These are phyloP conservation scores for Sporothrix globosa DNA, from an alignment of 2,329 filamentous ascomycete species.

Conservation along the genomic window DNA sequence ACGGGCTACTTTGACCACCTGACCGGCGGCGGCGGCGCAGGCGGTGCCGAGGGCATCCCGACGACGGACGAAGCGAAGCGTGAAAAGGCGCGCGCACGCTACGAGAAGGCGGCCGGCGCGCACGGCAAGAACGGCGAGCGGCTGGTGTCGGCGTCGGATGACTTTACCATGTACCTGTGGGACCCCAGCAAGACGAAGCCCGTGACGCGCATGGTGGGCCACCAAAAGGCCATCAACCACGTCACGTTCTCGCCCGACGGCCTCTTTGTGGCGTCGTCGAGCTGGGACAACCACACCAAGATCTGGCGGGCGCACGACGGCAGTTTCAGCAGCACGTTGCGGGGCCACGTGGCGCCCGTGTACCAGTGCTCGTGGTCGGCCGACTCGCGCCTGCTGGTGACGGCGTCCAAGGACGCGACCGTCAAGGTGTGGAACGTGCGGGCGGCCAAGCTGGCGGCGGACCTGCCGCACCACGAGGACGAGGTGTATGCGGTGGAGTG, in stretches of 20 bases:
- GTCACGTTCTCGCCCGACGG: conserved; percentile 94
- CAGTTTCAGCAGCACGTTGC: conserved; percentile 82
- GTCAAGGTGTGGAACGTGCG: conserved; percentile 93
- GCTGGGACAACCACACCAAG: conserved; percentile 95
- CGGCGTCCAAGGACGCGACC: conserved; percentile 87
- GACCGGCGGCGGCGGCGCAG: conserved; percentile 39
- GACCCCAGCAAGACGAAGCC: conserved; percentile 80
- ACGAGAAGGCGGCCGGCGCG: conserved; percentile 80
- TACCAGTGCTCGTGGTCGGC: conserved; percentile 93
- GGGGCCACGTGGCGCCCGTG: conserved; percentile 86
- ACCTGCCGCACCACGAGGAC: conserved; percentile 87
- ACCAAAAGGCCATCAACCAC: conserved; percentile 96
- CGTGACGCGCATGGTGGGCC: conserved; percentile 83
- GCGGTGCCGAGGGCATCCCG: conserved; percentile 69
- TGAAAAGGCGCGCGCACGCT: conserved; percentile 76
- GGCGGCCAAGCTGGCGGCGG: conserved; percentile 75
- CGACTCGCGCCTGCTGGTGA: conserved; percentile 86
- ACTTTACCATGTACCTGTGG: conserved; percentile 97
- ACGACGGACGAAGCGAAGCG: conserved; percentile 69
- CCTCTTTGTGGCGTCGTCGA: conserved; percentile 79
- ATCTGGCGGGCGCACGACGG: conserved; percentile 78
- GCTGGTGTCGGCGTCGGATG: conserved; percentile 81
- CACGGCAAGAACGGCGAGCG: conserved; percentile 79
- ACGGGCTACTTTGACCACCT: conserved; percentile 83
- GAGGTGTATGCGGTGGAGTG: conserved; percentile 95